Evolutionary conservation across 805 yeast genomes (phyloP), one percentile per base, ranked within the genome.

Genomic region (Starmerella cellae): DNA sequence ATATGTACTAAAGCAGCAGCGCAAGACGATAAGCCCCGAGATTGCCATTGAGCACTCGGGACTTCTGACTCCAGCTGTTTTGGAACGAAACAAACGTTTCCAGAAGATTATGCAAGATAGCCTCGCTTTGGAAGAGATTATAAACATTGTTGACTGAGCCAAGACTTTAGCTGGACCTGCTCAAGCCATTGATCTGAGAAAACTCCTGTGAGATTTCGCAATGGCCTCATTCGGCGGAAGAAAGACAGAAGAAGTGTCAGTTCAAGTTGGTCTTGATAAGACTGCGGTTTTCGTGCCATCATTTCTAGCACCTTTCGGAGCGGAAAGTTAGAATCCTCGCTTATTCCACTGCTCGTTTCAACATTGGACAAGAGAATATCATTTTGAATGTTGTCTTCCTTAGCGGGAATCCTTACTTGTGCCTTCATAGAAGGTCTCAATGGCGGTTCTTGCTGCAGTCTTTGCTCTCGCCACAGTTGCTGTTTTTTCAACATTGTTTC

Each of bases 1-100:
- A 59, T 79, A 84, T 51, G 94, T 87, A 2, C 70, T 85, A 55
- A 87, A 85, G 63, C 68, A 73, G 47, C 83, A 82, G 24, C 68
- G 93, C 53, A 71, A 73, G 55, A 85, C 96, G 0, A 70, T 87
- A 36, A 57, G 67, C 4, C 95, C 95, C 2, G 62, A 55, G 17
- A 78, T 70, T 4, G 76, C 76, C 3, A 51, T 84, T 19, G 64
- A 66, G 48, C 63, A 62, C 32, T 70, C 76, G 53, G 84, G 80
- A 0, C 57, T 77, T 22, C 71, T 66, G 56, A 70, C 65, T 42
- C 75, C 71, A 1, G 72, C 69, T 41, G 74, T 68, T 21, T 75
- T 64, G 44, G 51, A 32, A 19, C 38, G 41, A 38, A 55, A 55
- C 43, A 44, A 33, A 11, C 19, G 31, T 26, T 44, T 51, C 16